A percentile compares a stretch with the other conserved stretches of the same genome.
These are phyloP conservation scores for Volvariella surrecta DNA, from an alignment of 1,284 basidiomycete species.

Conservation along the genomic window DNA sequence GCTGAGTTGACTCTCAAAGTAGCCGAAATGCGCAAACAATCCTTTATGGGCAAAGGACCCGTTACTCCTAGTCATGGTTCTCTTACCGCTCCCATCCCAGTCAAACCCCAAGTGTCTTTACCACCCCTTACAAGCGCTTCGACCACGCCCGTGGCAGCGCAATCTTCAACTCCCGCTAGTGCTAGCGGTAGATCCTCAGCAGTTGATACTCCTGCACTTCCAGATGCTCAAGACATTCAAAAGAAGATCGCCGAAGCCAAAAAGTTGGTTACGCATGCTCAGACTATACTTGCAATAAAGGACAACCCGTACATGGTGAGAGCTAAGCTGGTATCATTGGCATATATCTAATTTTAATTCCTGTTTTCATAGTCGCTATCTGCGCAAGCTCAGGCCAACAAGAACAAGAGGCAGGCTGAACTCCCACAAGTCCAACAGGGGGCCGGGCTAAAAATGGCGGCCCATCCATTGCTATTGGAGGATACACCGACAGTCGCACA, in stretches of 20 bases:
- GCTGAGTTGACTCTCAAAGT: slow-evolving; percentile 83
- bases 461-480: slow-evolving; percentile 81
- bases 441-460: slow-evolving; percentile 81
- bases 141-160: slow-evolving; percentile 16
- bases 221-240: slow-evolving; percentile 59
- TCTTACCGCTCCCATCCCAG: slow-evolving; percentile 22
- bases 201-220: slow-evolving; percentile 33
- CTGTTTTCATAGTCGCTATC: slow-evolving; percentile 2
- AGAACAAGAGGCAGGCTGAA: slow-evolving; percentile 45
- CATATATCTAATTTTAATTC: not conserved
- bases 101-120: slow-evolving; percentile 18
- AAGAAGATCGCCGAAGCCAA: slow-evolving; percentile 73
- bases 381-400: slow-evolving; percentile 38
- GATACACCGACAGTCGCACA: slow-evolving; percentile 49
- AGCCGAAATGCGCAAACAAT: slow-evolving; percentile 61
- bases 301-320: slow-evolving; percentile 83
- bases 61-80: slow-evolving; percentile 22
- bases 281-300: slow-evolving; percentile 61
- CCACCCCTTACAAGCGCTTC: slow-evolving; percentile 13
- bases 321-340: slow-evolving; percentile 19
- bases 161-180: slow-evolving; percentile 24
- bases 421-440: slow-evolving; percentile 63
- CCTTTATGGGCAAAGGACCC: slow-evolving; percentile 22
- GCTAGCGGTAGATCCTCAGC: slow-evolving; percentile 19
- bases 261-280: slow-evolving; percentile 69